A percentile compares a stretch with the other conserved stretches of the same genome.
Evolutionary conservation across 345 rosid genomes (phyloP).

Genomic region (Tarenaya hassleriana): DNA sequence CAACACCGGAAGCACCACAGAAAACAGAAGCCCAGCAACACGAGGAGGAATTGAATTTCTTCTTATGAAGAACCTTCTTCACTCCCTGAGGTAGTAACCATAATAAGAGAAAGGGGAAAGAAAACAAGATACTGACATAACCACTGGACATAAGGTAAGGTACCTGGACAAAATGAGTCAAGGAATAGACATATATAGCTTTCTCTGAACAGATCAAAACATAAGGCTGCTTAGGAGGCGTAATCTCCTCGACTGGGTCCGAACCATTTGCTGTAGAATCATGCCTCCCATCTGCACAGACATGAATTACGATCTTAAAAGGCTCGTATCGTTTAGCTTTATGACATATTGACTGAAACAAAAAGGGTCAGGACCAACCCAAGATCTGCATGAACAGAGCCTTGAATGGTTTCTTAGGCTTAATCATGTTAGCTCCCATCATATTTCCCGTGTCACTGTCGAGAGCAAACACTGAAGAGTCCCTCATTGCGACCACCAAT

Average conservation of each 20-base stretch:
- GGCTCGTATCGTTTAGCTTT: not conserved
- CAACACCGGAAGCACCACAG: conserved; percentile 45
- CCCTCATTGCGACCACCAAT: conserved; percentile 69
- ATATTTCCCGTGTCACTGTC: conserved; percentile 65
- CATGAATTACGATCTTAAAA: conserved; percentile 6
- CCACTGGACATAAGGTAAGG: not conserved
- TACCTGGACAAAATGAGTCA: conserved; percentile 66
- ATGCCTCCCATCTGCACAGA: conserved; percentile 49
- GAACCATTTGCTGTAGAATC: conserved; percentile 28
- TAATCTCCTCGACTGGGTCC: conserved; percentile 38
- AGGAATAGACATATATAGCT: conserved; percentile 70
- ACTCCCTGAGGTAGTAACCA: conserved; percentile 45
- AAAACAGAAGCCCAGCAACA: conserved; percentile 87
- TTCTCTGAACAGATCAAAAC: conserved; percentile 77
- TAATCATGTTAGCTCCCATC: conserved; percentile 50
- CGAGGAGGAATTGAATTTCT: conserved; percentile 59
- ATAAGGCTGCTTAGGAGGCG: conserved; percentile 40
- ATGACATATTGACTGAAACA: conserved; percentile 1
- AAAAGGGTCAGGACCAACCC: conserved; percentile 33
- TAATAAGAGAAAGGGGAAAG: not conserved
- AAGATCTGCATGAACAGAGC: conserved; percentile 73
- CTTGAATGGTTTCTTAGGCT: conserved; percentile 78
- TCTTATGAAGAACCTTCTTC: conserved; percentile 75
- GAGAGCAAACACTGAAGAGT: conserved; percentile 67
- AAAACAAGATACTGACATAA: not conserved